Percentiles rank a stretch among this genome's conserved stretches.
Conservation (phyloP, 2,329 filamentous ascomycete genomes). For the Aureobasidium uvarum region DNA sequence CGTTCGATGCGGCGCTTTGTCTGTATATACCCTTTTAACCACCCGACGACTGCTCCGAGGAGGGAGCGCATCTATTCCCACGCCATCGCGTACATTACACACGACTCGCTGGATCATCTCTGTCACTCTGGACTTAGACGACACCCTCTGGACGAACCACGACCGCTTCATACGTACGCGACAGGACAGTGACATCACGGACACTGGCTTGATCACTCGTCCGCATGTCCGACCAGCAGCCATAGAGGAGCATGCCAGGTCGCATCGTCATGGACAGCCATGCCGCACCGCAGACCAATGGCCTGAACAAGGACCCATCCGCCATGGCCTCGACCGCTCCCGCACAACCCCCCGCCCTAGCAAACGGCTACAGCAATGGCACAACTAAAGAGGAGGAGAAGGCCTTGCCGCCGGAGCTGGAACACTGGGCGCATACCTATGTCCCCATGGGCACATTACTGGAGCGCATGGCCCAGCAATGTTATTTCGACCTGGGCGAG, state of each 20-base stretch:
- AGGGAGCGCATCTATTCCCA: not conserved
- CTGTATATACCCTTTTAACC: constrained; percentile 1
- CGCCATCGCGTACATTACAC: not conserved
- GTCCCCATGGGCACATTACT: constrained; percentile 73
- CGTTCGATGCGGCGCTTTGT: constrained; percentile 18
- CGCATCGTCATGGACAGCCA: constrained; percentile 50
- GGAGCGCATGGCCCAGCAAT: constrained; percentile 75
- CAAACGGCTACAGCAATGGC: constrained; percentile 25
- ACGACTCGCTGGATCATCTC: not conserved
- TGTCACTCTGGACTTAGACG: not conserved
- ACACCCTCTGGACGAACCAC: not conserved
- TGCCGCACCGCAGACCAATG: constrained; percentile 41
- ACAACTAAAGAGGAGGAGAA: constrained; percentile 17
- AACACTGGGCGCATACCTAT: constrained; percentile 71
- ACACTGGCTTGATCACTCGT: not conserved
- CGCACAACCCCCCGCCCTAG: constrained; percentile 28
- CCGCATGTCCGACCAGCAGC: constrained; percentile 31
- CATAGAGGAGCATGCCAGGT: constrained; percentile 47
- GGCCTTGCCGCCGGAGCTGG: constrained; percentile 50
- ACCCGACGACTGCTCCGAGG: not conserved
- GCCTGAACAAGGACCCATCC: constrained; percentile 34
- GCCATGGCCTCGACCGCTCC: constrained; percentile 30
- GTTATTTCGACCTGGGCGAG: constrained; percentile 73
- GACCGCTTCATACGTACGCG: not conserved
- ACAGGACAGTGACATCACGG: constrained; percentile 15